phyloP scores from a whole-genome alignment of 306 rosid species.

The Citrullus colocynthis region DNA sequence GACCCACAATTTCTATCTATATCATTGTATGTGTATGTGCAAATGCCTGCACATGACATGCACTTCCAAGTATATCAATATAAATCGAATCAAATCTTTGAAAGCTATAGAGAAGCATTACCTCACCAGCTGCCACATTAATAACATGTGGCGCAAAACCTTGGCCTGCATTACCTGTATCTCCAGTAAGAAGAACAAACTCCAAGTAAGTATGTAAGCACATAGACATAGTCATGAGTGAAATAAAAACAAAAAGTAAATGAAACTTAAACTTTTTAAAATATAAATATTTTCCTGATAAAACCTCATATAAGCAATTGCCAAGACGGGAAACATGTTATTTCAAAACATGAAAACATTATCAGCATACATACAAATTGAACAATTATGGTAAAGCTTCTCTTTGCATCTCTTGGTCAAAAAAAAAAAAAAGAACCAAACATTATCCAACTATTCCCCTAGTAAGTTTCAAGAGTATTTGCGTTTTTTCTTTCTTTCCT shows the following conservation, averaged over 20 bases:
- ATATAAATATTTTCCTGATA: neutral
- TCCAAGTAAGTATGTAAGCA: slow-evolving; percentile 11
- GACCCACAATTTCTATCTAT: neutral
- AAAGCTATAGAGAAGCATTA: slow-evolving; percentile 23
- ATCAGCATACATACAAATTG: neutral
- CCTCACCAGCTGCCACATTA: slow-evolving; percentile 79
- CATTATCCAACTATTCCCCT: neutral
- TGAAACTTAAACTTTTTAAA: neutral
- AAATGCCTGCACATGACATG: neutral
- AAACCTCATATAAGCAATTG: neutral
- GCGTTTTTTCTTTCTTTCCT: neutral
- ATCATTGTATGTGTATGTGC: neutral
- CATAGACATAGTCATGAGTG: neutral
- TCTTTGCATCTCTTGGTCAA: neutral
- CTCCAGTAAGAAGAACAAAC: slow-evolving; percentile 14
- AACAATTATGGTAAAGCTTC: neutral
- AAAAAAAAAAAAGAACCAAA: neutral
- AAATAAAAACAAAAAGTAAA: neutral
- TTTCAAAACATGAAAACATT: neutral
- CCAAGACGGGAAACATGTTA: neutral
- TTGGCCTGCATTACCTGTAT: slow-evolving; percentile 80
- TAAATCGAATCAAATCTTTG: slow-evolving; percentile 1
- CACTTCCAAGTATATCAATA: neutral
- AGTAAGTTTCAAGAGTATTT: neutral
- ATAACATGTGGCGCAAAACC: slow-evolving; percentile 76